Conservation (phyloP, 495 filamentous ascomycete species). For the Penicillium angulare region DNA sequence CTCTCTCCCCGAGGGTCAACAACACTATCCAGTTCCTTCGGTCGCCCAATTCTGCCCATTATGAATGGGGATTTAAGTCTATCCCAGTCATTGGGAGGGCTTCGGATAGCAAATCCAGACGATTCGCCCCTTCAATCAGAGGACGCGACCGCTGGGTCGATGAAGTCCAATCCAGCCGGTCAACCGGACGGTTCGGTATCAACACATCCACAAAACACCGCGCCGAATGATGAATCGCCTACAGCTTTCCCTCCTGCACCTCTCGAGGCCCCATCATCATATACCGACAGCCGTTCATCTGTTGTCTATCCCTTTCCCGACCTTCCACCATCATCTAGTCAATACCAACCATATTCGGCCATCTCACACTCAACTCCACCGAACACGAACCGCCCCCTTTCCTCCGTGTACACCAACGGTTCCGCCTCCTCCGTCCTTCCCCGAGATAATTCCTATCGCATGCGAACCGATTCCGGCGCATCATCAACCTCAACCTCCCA, state of each 20-base stretch:
- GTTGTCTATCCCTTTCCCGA: slow-evolving; percentile 23
- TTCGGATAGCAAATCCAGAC: slow-evolving; percentile 97
- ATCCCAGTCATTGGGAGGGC: slow-evolving; percentile 86
- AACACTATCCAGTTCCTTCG: slow-evolving; percentile 10
- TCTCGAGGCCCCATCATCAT: slow-evolving; percentile 16
- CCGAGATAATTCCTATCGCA: slow-evolving; percentile 54
- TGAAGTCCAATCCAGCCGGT: slow-evolving; percentile 23
- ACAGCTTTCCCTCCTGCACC: slow-evolving; percentile 22
- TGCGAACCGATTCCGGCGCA: slow-evolving; percentile 63
- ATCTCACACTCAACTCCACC: slow-evolving; percentile 40
- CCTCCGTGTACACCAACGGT: slow-evolving; percentile 53
- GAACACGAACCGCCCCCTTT: slow-evolving; percentile 52
- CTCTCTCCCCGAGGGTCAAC: slow-evolving; percentile 4
- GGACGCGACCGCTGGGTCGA: slow-evolving; percentile 35
- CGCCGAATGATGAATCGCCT: slow-evolving; percentile 15
- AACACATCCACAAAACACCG: slow-evolving; percentile 24
- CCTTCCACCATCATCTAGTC: slow-evolving; percentile 18
- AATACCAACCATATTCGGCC: slow-evolving; percentile 41
- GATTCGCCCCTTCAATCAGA: slow-evolving; percentile 64
- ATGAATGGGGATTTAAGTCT: slow-evolving; percentile 95
- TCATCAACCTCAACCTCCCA: slow-evolving; percentile 57
- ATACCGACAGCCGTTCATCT: slow-evolving; percentile 35
- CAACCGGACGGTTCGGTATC: slow-evolving; percentile 27
- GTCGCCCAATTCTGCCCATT: slow-evolving; percentile 19
- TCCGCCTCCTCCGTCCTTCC: slow-evolving; percentile 33